Conservation (phyloP, 768 basidiomycete genomes). For the Lactarius indigo region DNA sequence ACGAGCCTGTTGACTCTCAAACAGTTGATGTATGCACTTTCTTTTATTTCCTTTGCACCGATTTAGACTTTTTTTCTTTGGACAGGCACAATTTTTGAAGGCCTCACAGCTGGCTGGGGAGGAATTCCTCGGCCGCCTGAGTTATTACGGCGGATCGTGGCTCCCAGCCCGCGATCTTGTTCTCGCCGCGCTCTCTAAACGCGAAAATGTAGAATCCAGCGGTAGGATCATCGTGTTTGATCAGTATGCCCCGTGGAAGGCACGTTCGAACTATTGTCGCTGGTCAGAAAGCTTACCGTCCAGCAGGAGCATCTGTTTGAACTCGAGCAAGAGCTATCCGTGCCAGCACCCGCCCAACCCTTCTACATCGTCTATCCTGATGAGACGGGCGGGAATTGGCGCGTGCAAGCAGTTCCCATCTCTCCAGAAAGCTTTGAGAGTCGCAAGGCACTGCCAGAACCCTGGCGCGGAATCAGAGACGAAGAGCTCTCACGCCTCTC, state of each 20-base stretch:
- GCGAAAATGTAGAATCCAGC: constrained; percentile 56
- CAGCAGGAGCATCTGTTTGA: constrained; percentile 85
- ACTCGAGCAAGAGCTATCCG: constrained; percentile 59
- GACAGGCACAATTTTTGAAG: constrained; percentile 64
- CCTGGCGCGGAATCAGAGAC: constrained; percentile 91
- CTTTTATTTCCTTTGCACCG: not conserved
- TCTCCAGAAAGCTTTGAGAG: constrained; percentile 83
- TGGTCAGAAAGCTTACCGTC: constrained; percentile 9
- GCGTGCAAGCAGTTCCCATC: constrained; percentile 87
- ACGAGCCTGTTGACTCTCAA: constrained; percentile 64
- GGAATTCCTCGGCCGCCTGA: constrained; percentile 77
- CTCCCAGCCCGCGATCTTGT: constrained; percentile 87
- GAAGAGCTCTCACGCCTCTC: constrained; percentile 67
- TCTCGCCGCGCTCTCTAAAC: constrained; percentile 50
- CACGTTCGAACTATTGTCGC: constrained; percentile 28
- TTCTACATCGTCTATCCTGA: constrained; percentile 91
- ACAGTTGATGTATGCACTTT: constrained; percentile 62
- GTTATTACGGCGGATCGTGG: constrained; percentile 88
- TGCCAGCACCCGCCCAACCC: constrained; percentile 49
- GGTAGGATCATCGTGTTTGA: constrained; percentile 82
- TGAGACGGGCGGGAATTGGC: constrained; percentile 72
- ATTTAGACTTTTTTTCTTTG: not conserved
- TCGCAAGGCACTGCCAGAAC: constrained; percentile 88
- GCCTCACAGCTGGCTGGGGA: constrained; percentile 81
- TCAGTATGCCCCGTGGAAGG: constrained; percentile 87